Evolutionary conservation across 2,329 filamentous ascomycete species (phyloP).

Genomic region (Sporothrix schenckii): DNA sequence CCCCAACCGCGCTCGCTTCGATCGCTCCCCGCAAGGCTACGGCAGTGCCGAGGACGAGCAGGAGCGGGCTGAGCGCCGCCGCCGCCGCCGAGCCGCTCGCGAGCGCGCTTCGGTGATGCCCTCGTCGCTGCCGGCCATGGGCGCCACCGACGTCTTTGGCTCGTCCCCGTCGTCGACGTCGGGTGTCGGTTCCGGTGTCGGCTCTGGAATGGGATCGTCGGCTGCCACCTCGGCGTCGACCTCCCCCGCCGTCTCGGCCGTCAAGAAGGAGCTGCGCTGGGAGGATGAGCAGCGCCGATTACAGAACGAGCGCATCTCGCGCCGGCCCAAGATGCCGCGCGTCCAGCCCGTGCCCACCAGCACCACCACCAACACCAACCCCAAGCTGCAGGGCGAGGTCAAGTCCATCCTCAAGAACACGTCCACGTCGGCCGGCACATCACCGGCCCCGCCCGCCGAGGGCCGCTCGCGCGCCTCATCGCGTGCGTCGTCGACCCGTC

Average conservation of each 20-base stretch:
- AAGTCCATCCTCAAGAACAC: slow-evolving; percentile 43
- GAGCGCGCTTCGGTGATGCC: slow-evolving; percentile 33
- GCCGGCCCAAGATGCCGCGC: slow-evolving; percentile 38
- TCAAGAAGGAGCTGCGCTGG: slow-evolving; percentile 40
- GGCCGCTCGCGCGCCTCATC: slow-evolving; percentile 10
- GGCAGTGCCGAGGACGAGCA: slow-evolving; percentile 36
- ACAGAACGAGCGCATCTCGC: slow-evolving; percentile 42
- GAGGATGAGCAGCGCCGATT: slow-evolving; percentile 40
- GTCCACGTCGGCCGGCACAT: background rate
- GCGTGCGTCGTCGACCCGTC: slow-evolving; percentile 10
- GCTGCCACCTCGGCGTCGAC: slow-evolving; percentile 20
- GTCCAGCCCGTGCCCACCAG: slow-evolving; percentile 28
- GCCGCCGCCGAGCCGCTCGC: slow-evolving; percentile 32
- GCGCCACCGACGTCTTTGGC: slow-evolving; percentile 34
- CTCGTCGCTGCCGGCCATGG: slow-evolving; percentile 37
- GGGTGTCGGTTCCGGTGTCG: slow-evolving; percentile 14
- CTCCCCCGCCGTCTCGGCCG: slow-evolving; percentile 32
- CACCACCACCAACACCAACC: slow-evolving; percentile 9
- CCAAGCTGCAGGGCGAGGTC: slow-evolving; percentile 35
- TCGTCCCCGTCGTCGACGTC: slow-evolving; percentile 34
- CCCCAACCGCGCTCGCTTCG: slow-evolving; percentile 30
- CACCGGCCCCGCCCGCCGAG: slow-evolving; percentile 22
- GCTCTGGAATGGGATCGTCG: background rate
- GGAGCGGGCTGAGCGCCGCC: slow-evolving; percentile 34
- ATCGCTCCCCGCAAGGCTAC: slow-evolving; percentile 34